Base-by-base conservation (phyloP, 495 filamentous ascomycete species). In the Tuber umbilicatum region DNA sequence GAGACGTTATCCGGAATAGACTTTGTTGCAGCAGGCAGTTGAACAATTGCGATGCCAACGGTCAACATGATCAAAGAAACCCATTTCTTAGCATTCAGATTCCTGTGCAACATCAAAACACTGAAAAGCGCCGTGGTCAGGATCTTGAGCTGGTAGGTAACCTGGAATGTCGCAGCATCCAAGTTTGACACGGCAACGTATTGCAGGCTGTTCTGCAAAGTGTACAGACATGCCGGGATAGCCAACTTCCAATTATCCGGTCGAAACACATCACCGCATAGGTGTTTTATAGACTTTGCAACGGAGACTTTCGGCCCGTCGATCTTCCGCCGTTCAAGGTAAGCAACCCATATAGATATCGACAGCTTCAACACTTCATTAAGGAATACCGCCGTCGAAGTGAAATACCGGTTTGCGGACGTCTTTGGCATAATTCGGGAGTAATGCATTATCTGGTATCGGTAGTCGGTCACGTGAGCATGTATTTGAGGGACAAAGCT, bases 171-270 rank as follows among this genome's bases (percentile, higher is more conserved):
- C 12, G 94, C 93, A 2, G 95, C 91, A 73, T 94, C 93, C 74
- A 97, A 85, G 81, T 99, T 97, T 74, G 92, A 92, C 35, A 98
- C 88, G 2, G 93, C 95, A 70, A 97, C 87, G 83, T 97, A 99
- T 84, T 97, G 93, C 31, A 99, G 84, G 5, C 90, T 91, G 81
- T 97, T 97, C 80, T 97, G 92, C 39, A 97, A 77, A 0, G 95
- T 97, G 81, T 97, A 97, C 3, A 98, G 86, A 64, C 89, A 87
- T 12, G 94, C 95, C 0, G 95, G 94, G 50, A 98, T 91, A 7
- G 93, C 93, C 76, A 99, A 82, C 83, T 97, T 97, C 95, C 95
- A 99, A 79, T 93, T 92, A 78, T 99, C 95, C n/a, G 91, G 90
- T 4, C 91, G 91, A 82, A 97, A 97, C 0, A 97, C 90, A 21